Base-by-base conservation (phyloP, 2,329 filamentous ascomycete genomes). In the Madurella mycetomatis region DNA sequence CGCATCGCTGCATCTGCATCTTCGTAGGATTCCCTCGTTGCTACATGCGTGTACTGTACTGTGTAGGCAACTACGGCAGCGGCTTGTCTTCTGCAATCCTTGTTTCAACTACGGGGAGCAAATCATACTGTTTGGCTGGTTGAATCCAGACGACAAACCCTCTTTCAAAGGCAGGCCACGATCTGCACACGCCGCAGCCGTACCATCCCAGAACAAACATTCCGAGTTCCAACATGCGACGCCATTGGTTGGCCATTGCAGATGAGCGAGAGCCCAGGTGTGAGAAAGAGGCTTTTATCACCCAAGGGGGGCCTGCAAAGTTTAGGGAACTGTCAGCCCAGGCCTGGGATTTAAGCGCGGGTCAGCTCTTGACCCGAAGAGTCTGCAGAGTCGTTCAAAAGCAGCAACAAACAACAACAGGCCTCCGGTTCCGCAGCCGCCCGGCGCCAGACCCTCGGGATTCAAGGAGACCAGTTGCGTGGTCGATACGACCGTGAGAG, bases 391-490 rank as follows among this genome's bases (percentile, higher is more conserved):
- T 12, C 47, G 39, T 45, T 25, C 40, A 7, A 41, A 5, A 11
- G n/a, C 7, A 16, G n/a, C n/a, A 53, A 46, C 18, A 47, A 15
- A 4, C 34, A 15, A 37, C 11, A 37, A 37, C n/a, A n/a, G 43
- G 46, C 45, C 49, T 47, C 50, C 54, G 47, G 42, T 30, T 19
- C 43, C 47, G 54, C 54, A 53, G 17, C 50, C 54, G 47, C 54
- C 42, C 43, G 53, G 47, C 40, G n/a, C 51, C 54, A 51, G 44
- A n/a, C 43, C 42, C 31, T 41, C 47, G 54, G 54, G 46, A 56
- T 48, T n/a, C 34, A 31, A 34, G 11, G 11, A 39, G 16, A 17
- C 45, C 45, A 47, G 30, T 18, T 46, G 51, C 31, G 4, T 37
- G 30, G 11, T 37, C 13, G 11, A 37, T 37, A 15, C 4, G 9